phyloP scores from a whole-genome alignment of 305 asterid genomes.

The Fraxinus ornus region DNA sequence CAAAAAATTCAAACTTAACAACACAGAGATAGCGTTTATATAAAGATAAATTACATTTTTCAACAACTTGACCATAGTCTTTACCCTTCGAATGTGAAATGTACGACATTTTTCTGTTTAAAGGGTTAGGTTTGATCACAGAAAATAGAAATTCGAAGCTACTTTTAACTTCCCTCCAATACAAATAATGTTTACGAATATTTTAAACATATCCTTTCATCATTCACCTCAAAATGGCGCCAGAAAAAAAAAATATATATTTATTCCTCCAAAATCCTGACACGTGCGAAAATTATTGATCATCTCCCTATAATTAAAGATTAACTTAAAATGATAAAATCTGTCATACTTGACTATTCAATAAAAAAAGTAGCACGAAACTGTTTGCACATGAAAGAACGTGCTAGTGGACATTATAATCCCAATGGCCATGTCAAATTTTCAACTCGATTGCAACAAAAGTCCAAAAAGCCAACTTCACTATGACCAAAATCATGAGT shows the following conservation, averaged over 20 bases:
- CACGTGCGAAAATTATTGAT: slow-evolving; percentile 12
- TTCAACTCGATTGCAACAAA: slow-evolving; percentile 26
- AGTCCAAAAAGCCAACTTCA: slow-evolving; percentile 49
- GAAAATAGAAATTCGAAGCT: background rate
- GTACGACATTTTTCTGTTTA: background rate
- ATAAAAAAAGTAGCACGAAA: slow-evolving; percentile 14
- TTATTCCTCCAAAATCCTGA: background rate
- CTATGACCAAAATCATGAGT: slow-evolving; percentile 31
- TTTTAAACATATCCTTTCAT: background rate
- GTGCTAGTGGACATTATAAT: slow-evolving; percentile 25
- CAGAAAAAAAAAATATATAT: background rate
- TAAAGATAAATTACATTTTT: background rate
- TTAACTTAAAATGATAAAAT: background rate
- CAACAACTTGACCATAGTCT: background rate
- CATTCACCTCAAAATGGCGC: background rate
- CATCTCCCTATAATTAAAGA: background rate
- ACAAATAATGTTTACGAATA: no score
- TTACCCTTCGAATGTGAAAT: background rate
- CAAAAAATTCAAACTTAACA: background rate
- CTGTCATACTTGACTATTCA: background rate
- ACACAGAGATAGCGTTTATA: background rate
- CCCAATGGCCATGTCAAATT: slow-evolving; percentile 21
- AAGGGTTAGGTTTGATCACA: background rate
- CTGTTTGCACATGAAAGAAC: slow-evolving; percentile 35
- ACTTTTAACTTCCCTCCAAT: background rate